Evolutionary conservation across 352 stramenopile genomes (phyloP).

Genomic region (Phytophthora aleatoria): DNA sequence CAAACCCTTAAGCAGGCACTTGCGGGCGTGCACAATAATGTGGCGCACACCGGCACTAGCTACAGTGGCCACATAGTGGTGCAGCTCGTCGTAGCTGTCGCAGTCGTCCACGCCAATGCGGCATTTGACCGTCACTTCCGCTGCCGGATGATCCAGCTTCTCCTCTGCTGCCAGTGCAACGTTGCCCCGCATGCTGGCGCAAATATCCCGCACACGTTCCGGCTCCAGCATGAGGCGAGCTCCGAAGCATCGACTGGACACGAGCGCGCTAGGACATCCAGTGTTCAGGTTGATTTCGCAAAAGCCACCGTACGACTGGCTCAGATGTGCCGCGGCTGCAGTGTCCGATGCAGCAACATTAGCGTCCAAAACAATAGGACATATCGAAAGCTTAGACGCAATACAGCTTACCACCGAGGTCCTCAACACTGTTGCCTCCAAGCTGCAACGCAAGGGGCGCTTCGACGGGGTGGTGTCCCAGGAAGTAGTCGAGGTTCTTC

Average conservation of each 20-base stretch:
- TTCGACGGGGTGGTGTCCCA: constrained; percentile 85
- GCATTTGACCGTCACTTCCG: constrained; percentile 97
- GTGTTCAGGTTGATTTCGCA: constrained; percentile 97
- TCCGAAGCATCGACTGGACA: constrained; percentile 93
- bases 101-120: constrained; percentile 96
- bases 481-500: constrained; percentile 89
- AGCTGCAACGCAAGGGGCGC: constrained; percentile 94
- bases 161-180: constrained; percentile 34
- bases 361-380: not conserved
- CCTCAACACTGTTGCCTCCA: constrained; percentile 89
- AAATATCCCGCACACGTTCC: constrained; percentile 93
- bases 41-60: constrained; percentile 90
- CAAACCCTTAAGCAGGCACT: constrained; percentile 96
- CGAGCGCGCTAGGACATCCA: constrained; percentile 91
- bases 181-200: constrained; percentile 74
- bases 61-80: constrained; percentile 94
- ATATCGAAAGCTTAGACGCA: not conserved
- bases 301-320: constrained; percentile 88
- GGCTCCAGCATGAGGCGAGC: constrained; percentile 98
- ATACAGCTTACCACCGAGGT: constrained; percentile 60
- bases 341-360: constrained; percentile 6
- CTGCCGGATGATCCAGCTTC: constrained; percentile 30
- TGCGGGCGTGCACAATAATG: constrained; percentile 98
- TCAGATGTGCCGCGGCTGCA: constrained; percentile 74
- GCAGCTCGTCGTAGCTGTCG: constrained; percentile 92